Evolutionary conservation across 2,329 filamentous ascomycete species (phyloP).

Genomic region (Colletotrichum salicis): DNA sequence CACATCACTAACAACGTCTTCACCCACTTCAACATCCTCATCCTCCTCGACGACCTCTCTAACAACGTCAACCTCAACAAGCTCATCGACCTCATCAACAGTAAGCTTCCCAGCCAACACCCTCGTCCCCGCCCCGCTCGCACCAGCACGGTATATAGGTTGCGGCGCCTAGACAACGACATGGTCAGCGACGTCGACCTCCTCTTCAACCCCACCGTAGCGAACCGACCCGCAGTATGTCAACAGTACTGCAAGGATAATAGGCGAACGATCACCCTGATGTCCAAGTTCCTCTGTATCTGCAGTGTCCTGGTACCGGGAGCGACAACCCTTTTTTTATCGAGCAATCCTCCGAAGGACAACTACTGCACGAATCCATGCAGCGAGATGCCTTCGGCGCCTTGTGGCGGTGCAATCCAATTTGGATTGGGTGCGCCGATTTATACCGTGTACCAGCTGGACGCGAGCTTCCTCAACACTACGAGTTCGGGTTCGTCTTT

Average conservation of each 20-base stretch:
- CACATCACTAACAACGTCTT: too few relatives aligned
- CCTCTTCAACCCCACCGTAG: not conserved
- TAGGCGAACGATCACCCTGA: not conserved
- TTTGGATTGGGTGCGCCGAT: not conserved
- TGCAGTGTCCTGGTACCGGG: not conserved
- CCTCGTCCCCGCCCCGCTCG: not conserved
- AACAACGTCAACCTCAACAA: not conserved
- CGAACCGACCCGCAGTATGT: not conserved
- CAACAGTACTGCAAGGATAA: not conserved
- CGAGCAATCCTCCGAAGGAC: not conserved
- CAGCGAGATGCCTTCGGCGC: not conserved
- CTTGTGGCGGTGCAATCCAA: not conserved
- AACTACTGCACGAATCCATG: not conserved
- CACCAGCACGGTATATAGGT: not conserved
- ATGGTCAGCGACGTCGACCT: not conserved
- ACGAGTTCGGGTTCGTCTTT: not conserved
- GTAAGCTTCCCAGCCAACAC: not conserved
- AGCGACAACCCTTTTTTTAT: not conserved
- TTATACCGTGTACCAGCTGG: not conserved
- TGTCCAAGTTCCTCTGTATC: not conserved
- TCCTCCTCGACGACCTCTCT: not conserved
- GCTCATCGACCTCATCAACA: not conserved
- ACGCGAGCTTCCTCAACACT: not conserved
- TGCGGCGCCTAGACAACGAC: not conserved
- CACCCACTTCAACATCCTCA: not conserved